A percentile compares a stretch with the other conserved stretches of the same genome.
These are phyloP conservation scores for Ophiobolus disseminans DNA, from an alignment of 2,329 filamentous ascomycete genomes.

Conservation along the genomic window DNA sequence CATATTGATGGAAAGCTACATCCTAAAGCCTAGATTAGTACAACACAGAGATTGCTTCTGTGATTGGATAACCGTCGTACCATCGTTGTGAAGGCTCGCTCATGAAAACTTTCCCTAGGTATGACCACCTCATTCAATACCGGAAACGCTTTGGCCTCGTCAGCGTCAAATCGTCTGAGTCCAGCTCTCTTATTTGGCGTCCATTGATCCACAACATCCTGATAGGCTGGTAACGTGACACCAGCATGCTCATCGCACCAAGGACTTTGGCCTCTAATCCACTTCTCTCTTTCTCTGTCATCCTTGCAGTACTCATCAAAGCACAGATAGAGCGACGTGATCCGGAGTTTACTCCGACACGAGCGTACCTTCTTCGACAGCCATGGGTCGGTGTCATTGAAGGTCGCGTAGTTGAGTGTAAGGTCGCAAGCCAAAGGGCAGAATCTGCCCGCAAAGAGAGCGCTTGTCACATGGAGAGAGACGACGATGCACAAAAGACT, in stretches of 20 bases:
- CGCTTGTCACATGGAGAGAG: conserved; percentile 14
- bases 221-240: conserved; percentile 32
- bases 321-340: conserved; percentile 40
- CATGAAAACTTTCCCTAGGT: conserved; percentile 30
- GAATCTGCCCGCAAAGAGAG: conserved; percentile 28
- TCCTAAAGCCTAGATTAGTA: conserved; percentile 23
- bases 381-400: conserved; percentile 40
- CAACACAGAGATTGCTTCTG: neutral
- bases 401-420: conserved; percentile 36
- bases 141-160: conserved; percentile 28
- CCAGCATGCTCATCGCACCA: conserved; percentile 34
- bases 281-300: conserved; percentile 20
- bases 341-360: conserved; percentile 35
- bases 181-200: conserved; percentile 19
- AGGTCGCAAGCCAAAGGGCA: conserved; percentile 42
- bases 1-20: conserved; percentile 34
- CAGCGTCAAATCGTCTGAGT: conserved; percentile 25
- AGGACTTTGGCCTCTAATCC: conserved; percentile 23
- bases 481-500: conserved; percentile 10
- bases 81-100: conserved; percentile 38
- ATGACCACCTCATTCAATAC: conserved; percentile 25
- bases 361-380: conserved; percentile 33
- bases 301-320: conserved; percentile 32
- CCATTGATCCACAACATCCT: conserved; percentile 33
- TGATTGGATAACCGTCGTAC: conserved; percentile 17